These are phyloP conservation scores for Pilobolus umbonatus DNA, from an alignment of 192 early-diverging fungal genomes.

Conservation along the genomic window DNA sequence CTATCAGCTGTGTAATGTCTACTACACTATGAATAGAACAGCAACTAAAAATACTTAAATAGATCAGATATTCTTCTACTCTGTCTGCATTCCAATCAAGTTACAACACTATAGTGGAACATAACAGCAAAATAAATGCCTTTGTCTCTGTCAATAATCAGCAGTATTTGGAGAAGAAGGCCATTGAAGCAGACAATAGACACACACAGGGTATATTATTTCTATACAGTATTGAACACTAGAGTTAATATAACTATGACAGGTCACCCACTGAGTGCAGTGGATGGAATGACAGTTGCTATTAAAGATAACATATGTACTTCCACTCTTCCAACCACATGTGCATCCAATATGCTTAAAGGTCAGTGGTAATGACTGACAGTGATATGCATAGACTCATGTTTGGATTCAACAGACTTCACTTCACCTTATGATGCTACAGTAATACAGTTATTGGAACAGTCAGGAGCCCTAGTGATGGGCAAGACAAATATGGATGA, in stretches of 20 bases:
- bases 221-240: neutral
- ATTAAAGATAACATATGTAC: constrained; percentile 84
- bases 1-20: too few species aligned
- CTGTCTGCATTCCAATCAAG: constrained; percentile 5
- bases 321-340: constrained; percentile 56
- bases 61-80: too few species aligned
- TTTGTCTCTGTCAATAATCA: constrained; percentile 37
- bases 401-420: constrained; percentile 41
- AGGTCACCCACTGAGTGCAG: neutral
- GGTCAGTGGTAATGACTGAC: constrained; percentile 30
- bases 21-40: too few species aligned
- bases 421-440: constrained; percentile 71
- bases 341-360: constrained; percentile 67
- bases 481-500: constrained; percentile 94
- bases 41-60: too few species aligned
- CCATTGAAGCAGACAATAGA: neutral
- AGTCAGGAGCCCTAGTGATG: constrained; percentile 61
- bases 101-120: constrained; percentile 28
- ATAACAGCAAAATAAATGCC: constrained; percentile 39
- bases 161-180: constrained; percentile 15
- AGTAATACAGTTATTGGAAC: constrained; percentile 53
- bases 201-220: neutral
- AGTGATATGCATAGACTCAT: neutral
- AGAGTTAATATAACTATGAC: neutral
- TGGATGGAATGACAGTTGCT: constrained; percentile 59